These are phyloP conservation scores for Striga hermonthica DNA, from an alignment of 305 asterid genomes.

Conservation along the genomic window DNA sequence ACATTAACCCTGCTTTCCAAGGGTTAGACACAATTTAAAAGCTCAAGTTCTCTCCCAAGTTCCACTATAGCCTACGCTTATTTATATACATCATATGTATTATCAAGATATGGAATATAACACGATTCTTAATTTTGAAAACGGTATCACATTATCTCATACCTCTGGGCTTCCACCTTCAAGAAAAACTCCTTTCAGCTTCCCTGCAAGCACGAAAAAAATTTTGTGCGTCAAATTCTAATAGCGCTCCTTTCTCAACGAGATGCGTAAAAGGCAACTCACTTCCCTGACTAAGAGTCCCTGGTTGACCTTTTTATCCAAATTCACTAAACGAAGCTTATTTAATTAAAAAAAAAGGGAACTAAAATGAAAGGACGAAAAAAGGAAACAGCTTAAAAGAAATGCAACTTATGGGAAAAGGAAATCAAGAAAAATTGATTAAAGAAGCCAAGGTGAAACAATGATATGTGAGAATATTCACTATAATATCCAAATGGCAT, in stretches of 20 bases:
- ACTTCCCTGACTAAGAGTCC: no score
- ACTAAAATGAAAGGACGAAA: no score
- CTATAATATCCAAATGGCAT: slow-evolving; percentile 5
- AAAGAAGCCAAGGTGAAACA: neutral
- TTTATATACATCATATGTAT: neutral
- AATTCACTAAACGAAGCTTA: no score
- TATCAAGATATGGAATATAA: neutral
- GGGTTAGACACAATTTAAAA: neutral
- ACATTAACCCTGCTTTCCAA: slow-evolving; percentile 3
- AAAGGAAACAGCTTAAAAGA: no score
- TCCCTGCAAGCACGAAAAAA: slow-evolving; percentile 47
- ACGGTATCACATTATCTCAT: neutral
- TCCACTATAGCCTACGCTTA: neutral
- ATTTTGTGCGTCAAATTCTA: neutral
- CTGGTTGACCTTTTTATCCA: no score
- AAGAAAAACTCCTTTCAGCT: slow-evolving; percentile 70
- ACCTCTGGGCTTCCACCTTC: slow-evolving; percentile 90
- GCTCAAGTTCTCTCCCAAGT: neutral
- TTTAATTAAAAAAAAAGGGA: no score
- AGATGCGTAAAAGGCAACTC: no score
- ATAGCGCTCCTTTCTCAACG: neutral
- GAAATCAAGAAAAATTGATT: slow-evolving; percentile 2
- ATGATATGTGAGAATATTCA: neutral
- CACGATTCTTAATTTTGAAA: neutral
- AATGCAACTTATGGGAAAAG: neutral